These are phyloP conservation scores for Chenopodium album DNA, from an alignment of 148 eudicot species.

Conservation along the genomic window DNA sequence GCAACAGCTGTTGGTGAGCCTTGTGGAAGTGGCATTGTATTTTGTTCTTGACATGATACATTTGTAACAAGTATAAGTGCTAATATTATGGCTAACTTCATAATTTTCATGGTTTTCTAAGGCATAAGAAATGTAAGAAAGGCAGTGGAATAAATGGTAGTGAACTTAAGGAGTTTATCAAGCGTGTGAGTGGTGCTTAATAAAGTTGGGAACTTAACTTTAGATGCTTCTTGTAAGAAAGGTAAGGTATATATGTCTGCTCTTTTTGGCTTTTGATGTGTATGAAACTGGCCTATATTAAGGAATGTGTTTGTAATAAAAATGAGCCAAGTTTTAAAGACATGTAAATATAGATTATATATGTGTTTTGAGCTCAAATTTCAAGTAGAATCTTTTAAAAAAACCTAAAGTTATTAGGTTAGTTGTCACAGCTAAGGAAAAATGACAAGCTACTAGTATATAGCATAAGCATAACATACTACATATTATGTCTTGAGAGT, in stretches of 20 bases:
- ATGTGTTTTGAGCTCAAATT: neutral
- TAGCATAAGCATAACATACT: neutral
- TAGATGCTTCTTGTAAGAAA: conserved; percentile 40
- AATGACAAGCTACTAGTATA: no score
- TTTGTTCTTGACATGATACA: conserved; percentile 28
- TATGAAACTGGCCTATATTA: neutral
- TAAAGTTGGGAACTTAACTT: conserved; percentile 9
- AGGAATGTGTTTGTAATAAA: neutral
- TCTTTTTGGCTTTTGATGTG: conserved; percentile 7
- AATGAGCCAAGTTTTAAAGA: neutral
- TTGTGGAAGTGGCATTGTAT: neutral
- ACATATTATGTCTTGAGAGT: neutral
- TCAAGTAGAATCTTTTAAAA: neutral
- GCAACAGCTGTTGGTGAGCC: conserved; percentile 19
- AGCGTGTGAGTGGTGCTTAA: conserved; percentile 20
- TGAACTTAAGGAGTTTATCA: neutral
- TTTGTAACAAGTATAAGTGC: neutral
- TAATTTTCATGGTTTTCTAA: conserved; percentile 11
- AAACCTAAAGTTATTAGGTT: neutral
- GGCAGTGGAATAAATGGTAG: neutral
- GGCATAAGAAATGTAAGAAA: neutral
- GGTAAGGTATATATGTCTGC: conserved; percentile 33
- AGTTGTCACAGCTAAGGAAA: neutral
- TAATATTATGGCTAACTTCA: neutral
- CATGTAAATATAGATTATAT: neutral